phyloP scores from a whole-genome alignment of 2,329 filamentous ascomycete genomes.

The Aspergillus neoniger region DNA sequence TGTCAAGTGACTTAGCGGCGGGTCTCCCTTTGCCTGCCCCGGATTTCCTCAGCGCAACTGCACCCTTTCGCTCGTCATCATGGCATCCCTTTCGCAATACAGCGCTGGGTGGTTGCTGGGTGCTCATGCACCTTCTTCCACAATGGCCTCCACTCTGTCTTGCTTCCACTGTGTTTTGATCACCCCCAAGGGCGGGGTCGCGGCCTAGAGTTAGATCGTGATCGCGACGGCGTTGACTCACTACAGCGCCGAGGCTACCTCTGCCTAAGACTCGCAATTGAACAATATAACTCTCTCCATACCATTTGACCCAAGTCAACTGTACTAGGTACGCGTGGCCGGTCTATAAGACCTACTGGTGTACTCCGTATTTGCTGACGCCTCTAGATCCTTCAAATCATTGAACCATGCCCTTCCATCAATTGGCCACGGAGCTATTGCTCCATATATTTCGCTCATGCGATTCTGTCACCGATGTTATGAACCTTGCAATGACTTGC shows the following conservation, averaged over 20 bases:
- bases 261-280: not conserved
- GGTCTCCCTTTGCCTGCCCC: conserved; percentile 2
- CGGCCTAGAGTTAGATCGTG: conserved; percentile 26
- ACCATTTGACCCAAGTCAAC: not conserved
- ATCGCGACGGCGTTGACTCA: conserved; percentile 23
- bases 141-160: conserved; percentile 9
- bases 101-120: conserved; percentile 24
- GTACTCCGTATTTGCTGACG: not conserved
- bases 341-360: not conserved
- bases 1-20: conserved; percentile 8
- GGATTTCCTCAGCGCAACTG: conserved; percentile 2
- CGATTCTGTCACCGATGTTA: conserved; percentile 54
- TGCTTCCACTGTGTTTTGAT: conserved; percentile 15
- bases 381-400: not conserved
- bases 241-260: conserved; percentile 16
- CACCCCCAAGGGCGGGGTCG: conserved; percentile 39
- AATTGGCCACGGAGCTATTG: conserved; percentile 60
- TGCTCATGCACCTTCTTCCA: not conserved
- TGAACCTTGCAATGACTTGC: conserved; percentile 57
- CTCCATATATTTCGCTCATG: conserved; percentile 59
- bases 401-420: conserved; percentile 55
- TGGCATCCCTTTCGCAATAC: conserved; percentile 22
- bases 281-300: not conserved
- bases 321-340: not conserved
- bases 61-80: conserved; percentile 20